Base-by-base conservation (phyloP, 768 basidiomycete genomes). In the Amanita pallidorosea region DNA sequence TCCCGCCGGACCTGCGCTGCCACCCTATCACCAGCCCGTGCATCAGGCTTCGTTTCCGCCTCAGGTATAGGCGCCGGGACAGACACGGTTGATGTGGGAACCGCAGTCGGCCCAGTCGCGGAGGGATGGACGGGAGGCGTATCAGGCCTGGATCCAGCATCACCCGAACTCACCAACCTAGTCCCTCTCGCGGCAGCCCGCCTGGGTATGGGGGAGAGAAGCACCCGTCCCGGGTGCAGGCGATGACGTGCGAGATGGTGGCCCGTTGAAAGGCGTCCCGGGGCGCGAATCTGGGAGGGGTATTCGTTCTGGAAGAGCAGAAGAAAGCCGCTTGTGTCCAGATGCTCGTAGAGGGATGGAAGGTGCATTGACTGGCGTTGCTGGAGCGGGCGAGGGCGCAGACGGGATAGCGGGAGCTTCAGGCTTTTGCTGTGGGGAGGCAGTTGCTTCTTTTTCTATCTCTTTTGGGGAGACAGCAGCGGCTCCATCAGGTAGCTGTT, bases 191-290 rank as follows among this genome's bases (percentile, higher is more conserved):
- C 52, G 2, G 45, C 45, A 17, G 52, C 52, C 3, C 52, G 44
- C 34, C 52, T 46, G 12, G 52, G 52, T 33, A 53, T 29, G 20
- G 52, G 52, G 7, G 52, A n/a, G 52, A 20, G 52, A 45, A 5
- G 38, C 23, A 3, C 41, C 46, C 11, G 34, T 5, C 22, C 13
- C 45, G 6, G 52, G 52, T 29, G 52, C 38, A 17, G 52, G 52
- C 6, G 52, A 53, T 5, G 45, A 27, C n/a, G 52, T 22, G 13
- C 52, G 52, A 15, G 52, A 53, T 7, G 52, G 52, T 20, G 45
- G 52, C 23, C 38, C 45, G 25, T 45, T 37, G 6, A 36, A 12
- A 7, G 52, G 52, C 7, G 52, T 46, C 31, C 49, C 34, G 23
- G 46, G 52, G 0, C 45, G 52, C 9, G 52, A 47, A 36, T 53